Percentiles rank a stretch among this genome's conserved stretches.
These are phyloP conservation scores for Hemileccinum rubropunctum DNA, from an alignment of 768 basidiomycete species.

Conservation along the genomic window DNA sequence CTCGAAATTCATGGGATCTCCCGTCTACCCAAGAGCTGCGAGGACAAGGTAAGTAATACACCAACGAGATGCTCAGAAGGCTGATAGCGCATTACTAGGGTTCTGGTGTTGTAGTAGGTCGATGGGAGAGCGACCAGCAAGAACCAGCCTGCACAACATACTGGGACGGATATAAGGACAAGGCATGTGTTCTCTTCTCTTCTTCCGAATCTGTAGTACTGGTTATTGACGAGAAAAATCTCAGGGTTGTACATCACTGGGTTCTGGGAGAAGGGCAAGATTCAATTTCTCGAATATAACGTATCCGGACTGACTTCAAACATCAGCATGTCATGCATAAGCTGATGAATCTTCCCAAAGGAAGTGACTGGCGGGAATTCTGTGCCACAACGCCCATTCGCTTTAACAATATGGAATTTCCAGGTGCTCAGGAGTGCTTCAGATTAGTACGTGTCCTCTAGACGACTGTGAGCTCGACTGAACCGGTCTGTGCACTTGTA, in stretches of 20 bases:
- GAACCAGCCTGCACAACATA: slow-evolving; percentile 28
- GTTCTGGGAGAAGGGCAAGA: slow-evolving; percentile 18
- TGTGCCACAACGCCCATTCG: slow-evolving; percentile 32
- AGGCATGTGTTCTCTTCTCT: slow-evolving; percentile 10
- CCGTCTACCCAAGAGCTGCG: slow-evolving; percentile 17
- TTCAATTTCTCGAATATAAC: not conserved
- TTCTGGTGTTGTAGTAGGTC: slow-evolving; percentile 20
- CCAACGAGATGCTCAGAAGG: too few species aligned
- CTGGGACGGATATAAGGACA: slow-evolving; percentile 26
- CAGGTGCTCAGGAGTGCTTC: slow-evolving; percentile 17
- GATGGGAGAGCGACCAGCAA: slow-evolving; percentile 23
- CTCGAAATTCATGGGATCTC: slow-evolving; percentile 23
- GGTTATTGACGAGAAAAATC: not conserved
- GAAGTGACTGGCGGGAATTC: slow-evolving; percentile 31
- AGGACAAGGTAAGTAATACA: slow-evolving; percentile 18
- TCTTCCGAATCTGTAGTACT: not conserved
- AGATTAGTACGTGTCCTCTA: slow-evolving; percentile 5
- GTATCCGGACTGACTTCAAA: not conserved
- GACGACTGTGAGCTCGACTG: not conserved
- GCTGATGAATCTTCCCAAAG: slow-evolving; percentile 23
- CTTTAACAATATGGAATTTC: slow-evolving; percentile 23
- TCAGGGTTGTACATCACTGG: slow-evolving; percentile 26
- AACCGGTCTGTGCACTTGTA: not conserved
- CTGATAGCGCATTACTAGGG: slow-evolving; percentile 5
- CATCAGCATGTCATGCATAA: slow-evolving; percentile 26